phyloP scores from a whole-genome alignment of 2,329 filamentous ascomycete genomes.

The Corynespora cassiicola region DNA sequence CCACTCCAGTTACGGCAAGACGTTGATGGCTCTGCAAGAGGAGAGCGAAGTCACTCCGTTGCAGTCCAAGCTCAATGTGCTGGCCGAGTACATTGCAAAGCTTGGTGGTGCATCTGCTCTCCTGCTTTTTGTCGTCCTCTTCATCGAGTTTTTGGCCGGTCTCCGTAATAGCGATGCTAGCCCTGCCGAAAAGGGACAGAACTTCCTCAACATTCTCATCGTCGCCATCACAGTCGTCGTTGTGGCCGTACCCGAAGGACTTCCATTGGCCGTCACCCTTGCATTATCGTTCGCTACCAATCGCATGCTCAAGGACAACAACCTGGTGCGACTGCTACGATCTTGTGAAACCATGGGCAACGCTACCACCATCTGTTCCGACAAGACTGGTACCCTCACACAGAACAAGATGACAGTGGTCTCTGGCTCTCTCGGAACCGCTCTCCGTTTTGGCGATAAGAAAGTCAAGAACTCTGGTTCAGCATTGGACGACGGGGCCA shows the following conservation, averaged over 20 bases:
- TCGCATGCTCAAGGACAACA: constrained; percentile 73
- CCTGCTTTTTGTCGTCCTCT: constrained; percentile 80
- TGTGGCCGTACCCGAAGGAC: constrained; percentile 72
- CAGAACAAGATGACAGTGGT: constrained; percentile 67
- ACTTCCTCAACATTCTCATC: constrained; percentile 69
- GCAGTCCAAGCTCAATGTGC: constrained; percentile 76
- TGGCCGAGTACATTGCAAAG: constrained; percentile 83
- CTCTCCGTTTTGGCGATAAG: constrained; percentile 61
- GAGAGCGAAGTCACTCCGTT: constrained; percentile 79
- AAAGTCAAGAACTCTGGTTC: constrained; percentile 33
- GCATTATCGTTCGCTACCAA: constrained; percentile 73
- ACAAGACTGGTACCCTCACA: constrained; percentile 54
- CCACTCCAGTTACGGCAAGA: constrained; percentile 78
- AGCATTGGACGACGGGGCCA: constrained; percentile 32
- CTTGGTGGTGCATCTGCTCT: constrained; percentile 78
- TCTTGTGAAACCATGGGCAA: constrained; percentile 77
- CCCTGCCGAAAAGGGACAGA: constrained; percentile 77
- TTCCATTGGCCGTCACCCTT: constrained; percentile 72
- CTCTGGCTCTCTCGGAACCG: constrained; percentile 70
- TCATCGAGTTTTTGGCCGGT: constrained; percentile 82
- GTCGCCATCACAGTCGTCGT: constrained; percentile 71
- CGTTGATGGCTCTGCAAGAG: constrained; percentile 78
- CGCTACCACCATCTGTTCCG: constrained; percentile 78
- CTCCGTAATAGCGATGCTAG: constrained; percentile 62
- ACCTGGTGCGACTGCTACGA: constrained; percentile 70